Evolutionary conservation across 2,329 filamentous ascomycete genomes (phyloP), one percentile per base, ranked within the genome.

Genomic region (Hortaea werneckii): DNA sequence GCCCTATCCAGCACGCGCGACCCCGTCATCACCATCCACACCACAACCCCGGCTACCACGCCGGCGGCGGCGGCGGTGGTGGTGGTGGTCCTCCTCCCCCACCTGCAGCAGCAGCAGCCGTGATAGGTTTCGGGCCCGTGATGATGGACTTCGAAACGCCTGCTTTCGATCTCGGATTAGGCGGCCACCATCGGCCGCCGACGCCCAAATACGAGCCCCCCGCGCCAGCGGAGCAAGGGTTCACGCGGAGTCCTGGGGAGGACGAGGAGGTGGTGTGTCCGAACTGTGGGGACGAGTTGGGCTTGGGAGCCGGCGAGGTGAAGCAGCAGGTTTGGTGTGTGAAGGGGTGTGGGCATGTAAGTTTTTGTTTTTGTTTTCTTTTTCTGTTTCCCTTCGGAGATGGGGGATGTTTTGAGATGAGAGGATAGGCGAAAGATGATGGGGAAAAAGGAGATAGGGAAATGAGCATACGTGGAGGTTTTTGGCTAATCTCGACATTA

Each of bases 271-370:
- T 90, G 2, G 74, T 95, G 1, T 98, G 92, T 62, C 86, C 90
- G 0, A 86, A 86, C 48, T 98, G 92, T 57, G 82, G 84, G 12
- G 77, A 85, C 48, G 90, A 96, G 66, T 70, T 98, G 11, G 84
- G 87, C 5, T 80, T 83, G 42, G 85, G 88, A 13, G 72, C 74
- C 20, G 71, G 32, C 11, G 45, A 76, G 28, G 62, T 71, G 30
- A 88, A 94, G 65, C 82, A 86, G 60, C 85, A 95, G 58, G 90
- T 96, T 51, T 96, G 89, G 88, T 83, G 92, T 1, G 75, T 92
- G 32, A 95, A 89, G 66, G 76, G 76, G 43, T 98, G 92, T 63
- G 92, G 92, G 53, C 92, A 98, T 69, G 92, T 96, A 76, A 28
- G 40, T 41, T 3, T 27, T 26, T 40, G 2, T 20, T 65, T 78